A percentile compares a stretch with the other conserved stretches of the same genome.
Evolutionary conservation across 2,329 filamentous ascomycete genomes (phyloP).

Genomic region (Dendryphion nanum): DNA sequence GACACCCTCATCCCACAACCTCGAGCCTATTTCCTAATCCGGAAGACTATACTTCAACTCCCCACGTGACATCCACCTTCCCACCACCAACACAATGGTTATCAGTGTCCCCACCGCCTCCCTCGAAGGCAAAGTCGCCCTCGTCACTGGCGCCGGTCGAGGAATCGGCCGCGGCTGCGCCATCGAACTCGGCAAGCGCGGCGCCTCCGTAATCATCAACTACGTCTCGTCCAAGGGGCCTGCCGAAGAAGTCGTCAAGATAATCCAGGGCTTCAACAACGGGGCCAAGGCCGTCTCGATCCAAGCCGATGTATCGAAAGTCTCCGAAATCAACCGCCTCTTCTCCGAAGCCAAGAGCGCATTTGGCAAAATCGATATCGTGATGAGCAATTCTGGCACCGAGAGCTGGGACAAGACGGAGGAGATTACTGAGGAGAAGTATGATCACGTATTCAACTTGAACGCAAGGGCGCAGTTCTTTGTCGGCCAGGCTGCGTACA

Average conservation of each 20-base stretch:
- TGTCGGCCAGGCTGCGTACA: slow-evolving; percentile 72
- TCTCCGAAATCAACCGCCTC: slow-evolving; percentile 59
- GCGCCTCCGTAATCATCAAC: slow-evolving; percentile 65
- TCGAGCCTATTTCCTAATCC: neutral
- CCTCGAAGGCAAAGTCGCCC: slow-evolving; percentile 54
- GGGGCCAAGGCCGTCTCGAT: slow-evolving; percentile 56
- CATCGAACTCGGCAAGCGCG: slow-evolving; percentile 64
- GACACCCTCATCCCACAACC: too few species aligned
- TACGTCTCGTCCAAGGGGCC: slow-evolving; percentile 55
- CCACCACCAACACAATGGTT: slow-evolving; percentile 32
- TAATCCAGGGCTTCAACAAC: slow-evolving; percentile 47
- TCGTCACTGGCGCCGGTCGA: slow-evolving; percentile 63
- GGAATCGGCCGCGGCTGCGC: slow-evolving; percentile 68
- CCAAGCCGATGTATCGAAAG: slow-evolving; percentile 58
- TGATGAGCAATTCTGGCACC: slow-evolving; percentile 58
- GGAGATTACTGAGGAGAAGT: slow-evolving; percentile 68
- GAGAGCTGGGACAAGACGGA: slow-evolving; percentile 68
- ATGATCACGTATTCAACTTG: slow-evolving; percentile 67
- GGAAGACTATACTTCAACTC: slow-evolving; percentile 2
- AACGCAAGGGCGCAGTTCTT: slow-evolving; percentile 74
- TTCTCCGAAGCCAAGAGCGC: slow-evolving; percentile 45
- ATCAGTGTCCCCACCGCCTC: slow-evolving; percentile 48
- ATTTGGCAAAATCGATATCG: slow-evolving; percentile 46
- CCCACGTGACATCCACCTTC: slow-evolving; percentile 3
- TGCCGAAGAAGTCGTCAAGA: slow-evolving; percentile 49